These are phyloP conservation scores for Fragaria ananassa DNA, from an alignment of 306 rosid species.

Conservation along the genomic window DNA sequence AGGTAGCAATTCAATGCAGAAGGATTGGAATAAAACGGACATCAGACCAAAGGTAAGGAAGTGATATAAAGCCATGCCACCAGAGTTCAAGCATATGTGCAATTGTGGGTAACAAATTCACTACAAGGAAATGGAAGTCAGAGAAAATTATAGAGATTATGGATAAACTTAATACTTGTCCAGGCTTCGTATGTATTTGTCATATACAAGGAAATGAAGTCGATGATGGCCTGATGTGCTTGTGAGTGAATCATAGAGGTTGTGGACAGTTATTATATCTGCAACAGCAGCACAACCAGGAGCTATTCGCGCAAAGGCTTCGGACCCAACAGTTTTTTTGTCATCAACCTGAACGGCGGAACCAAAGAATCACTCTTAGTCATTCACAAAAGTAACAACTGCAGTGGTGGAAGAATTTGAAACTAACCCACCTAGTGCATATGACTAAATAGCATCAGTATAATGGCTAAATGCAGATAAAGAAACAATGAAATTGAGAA, in stretches of 20 bases:
- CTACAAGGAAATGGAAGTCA: conserved; percentile 6
- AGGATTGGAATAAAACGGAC: neutral
- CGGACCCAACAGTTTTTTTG: conserved; percentile 70
- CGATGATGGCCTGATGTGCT: conserved; percentile 48
- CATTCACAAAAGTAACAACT: conserved; percentile 5
- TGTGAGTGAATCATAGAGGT: conserved; percentile 75
- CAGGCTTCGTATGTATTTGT: conserved; percentile 75
- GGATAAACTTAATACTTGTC: conserved; percentile 55
- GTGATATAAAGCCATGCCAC: neutral
- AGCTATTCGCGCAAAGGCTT: conserved; percentile 92
- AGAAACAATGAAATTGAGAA: conserved; percentile 3
- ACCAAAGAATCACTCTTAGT: neutral
- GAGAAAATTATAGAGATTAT: conserved; percentile 6
- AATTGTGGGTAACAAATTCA: conserved; percentile 4
- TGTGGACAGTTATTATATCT: conserved; percentile 73
- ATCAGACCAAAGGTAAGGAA: neutral
- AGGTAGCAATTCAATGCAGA: neutral
- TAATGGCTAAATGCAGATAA: conserved; percentile 14
- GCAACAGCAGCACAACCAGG: conserved; percentile 70
- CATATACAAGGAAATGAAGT: conserved; percentile 84
- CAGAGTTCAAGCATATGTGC: neutral
- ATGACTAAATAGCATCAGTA: conserved; percentile 2
- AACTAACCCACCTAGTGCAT: conserved; percentile 19
- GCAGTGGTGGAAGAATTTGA: neutral
- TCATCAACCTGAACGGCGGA: conserved; percentile 57